These are phyloP conservation scores for Coemansia sp. DNA, from an alignment of 192 early-diverging fungal species.

Conservation along the genomic window DNA sequence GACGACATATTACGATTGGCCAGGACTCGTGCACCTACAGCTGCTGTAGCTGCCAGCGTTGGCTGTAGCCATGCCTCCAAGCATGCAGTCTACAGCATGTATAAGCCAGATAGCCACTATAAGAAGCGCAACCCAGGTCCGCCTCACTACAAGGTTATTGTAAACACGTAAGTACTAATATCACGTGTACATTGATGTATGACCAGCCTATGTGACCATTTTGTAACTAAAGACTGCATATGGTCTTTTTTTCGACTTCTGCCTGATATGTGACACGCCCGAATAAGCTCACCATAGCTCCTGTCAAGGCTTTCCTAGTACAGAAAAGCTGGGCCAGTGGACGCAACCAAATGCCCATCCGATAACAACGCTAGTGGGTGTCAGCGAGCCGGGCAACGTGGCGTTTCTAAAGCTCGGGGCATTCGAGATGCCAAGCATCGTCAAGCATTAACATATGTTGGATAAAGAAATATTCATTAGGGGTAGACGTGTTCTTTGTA, in stretches of 20 bases:
- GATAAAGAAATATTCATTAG: neutral
- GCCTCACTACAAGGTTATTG: slow-evolving; percentile 29
- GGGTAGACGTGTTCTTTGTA: neutral
- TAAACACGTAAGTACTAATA: slow-evolving; percentile 17
- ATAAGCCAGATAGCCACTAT: slow-evolving; percentile 30
- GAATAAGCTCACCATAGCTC: slow-evolving; percentile 1
- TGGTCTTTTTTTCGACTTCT: neutral
- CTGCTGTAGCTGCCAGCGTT: neutral
- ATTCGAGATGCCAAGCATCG: slow-evolving; percentile 6
- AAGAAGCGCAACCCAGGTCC: slow-evolving; percentile 35
- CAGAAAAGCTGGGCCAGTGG: neutral
- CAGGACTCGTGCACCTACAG: neutral
- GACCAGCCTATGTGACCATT: neutral
- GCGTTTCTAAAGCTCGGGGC: slow-evolving; percentile 21
- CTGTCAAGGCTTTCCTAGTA: neutral
- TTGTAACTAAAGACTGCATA: neutral
- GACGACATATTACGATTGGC: slow-evolving; percentile 16
- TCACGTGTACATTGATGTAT: neutral
- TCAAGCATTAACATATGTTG: neutral
- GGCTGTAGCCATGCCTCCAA: neutral
- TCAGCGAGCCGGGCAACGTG: slow-evolving; percentile 31
- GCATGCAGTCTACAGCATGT: slow-evolving; percentile 17
- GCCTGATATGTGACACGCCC: neutral
- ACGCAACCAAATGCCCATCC: slow-evolving; percentile 3
- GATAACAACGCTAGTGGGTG: slow-evolving; percentile 19